Base-by-base conservation (phyloP, 2,329 filamentous ascomycete genomes). In the Seiridium cupressi region DNA sequence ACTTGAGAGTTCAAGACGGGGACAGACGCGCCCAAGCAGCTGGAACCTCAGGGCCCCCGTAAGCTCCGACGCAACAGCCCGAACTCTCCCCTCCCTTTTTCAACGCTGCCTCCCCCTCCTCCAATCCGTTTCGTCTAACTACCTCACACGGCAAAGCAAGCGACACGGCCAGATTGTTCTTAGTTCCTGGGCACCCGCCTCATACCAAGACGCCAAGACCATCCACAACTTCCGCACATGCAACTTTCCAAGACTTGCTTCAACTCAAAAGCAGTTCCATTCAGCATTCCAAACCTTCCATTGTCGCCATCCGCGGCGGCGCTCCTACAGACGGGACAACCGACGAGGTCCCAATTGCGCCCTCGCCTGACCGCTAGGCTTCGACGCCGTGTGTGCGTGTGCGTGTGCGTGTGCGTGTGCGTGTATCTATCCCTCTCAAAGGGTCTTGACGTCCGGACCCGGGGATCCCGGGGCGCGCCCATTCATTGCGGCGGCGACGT, bases 121-220 rank as follows among this genome's bases (percentile, higher is more conserved):
- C 51, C 51, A 26, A 18, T 38, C 51, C 18, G 18, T 26, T 26
- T 26, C 18, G 18, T 35, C 51, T 26, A 18, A 55, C 34, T 42
- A 40, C n/a, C 38, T 38, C 32, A 34, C 49, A 53, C 49, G 49
- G 49, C 34, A 53, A 53, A 53, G 26, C 47, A 49, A 49, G 47
- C 49, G 49, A 57, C 18, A 35, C 54, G 38, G 31, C 54, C 54
- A 57, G 44, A 46, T 57, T 46, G 47, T 57, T 57, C 54, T 57
- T 57, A 57, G 54, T 48, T 38, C 18, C 54, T 57, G 42, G 54
- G 54, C 54, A 57, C 38, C 44, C 54, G 54, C 44, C 18, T 57
- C 40, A 57, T 57, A 57, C 54, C 54, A 57, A 57, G 47, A 58
- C 47, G 47, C 55, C 55, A 58, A 58, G 55, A 58, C 55, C 44